These are phyloP conservation scores for Striga hermonthica DNA, from an alignment of 305 asterid species.

Conservation along the genomic window DNA sequence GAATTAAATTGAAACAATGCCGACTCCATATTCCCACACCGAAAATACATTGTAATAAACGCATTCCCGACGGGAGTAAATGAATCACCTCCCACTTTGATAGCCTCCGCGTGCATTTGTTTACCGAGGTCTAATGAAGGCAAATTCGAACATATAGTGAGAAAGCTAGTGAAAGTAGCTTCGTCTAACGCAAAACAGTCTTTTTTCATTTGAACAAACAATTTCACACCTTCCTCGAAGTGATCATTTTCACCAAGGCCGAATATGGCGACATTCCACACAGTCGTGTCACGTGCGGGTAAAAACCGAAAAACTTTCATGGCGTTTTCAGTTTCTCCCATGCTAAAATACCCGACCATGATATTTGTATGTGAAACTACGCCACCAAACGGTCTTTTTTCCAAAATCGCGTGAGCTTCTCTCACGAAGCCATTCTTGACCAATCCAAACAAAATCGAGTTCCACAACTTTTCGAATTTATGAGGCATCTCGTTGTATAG, in stretches of 20 bases:
- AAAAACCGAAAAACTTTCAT: constrained; percentile 40
- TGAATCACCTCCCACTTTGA: constrained; percentile 47
- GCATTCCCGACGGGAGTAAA: constrained; percentile 48
- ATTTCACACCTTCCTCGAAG: constrained; percentile 45
- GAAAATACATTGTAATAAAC: constrained; percentile 52
- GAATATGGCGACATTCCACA: constrained; percentile 60
- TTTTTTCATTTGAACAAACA: constrained; percentile 52
- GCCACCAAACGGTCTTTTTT: constrained; percentile 40
- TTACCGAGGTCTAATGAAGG: constrained; percentile 59
- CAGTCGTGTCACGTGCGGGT: constrained; percentile 53
- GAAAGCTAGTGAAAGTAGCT: constrained; percentile 53
- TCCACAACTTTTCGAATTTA: constrained; percentile 46
- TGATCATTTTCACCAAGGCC: constrained; percentile 57
- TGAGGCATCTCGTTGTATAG: constrained; percentile 46
- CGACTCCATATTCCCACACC: constrained; percentile 56
- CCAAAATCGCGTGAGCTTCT: constrained; percentile 51
- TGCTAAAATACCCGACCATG: constrained; percentile 50
- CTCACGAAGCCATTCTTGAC: constrained; percentile 40
- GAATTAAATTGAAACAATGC: constrained; percentile 43
- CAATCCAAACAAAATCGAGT: constrained; percentile 42
- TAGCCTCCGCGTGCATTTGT: constrained; percentile 50
- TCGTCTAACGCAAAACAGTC: constrained; percentile 39
- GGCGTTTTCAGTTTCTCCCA: constrained; percentile 42
- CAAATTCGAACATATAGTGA: constrained; percentile 50
- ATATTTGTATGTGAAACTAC: constrained; percentile 52